Base-by-base conservation (phyloP, 192 early-diverging fungal species). In the Dimargaris verticillata region DNA sequence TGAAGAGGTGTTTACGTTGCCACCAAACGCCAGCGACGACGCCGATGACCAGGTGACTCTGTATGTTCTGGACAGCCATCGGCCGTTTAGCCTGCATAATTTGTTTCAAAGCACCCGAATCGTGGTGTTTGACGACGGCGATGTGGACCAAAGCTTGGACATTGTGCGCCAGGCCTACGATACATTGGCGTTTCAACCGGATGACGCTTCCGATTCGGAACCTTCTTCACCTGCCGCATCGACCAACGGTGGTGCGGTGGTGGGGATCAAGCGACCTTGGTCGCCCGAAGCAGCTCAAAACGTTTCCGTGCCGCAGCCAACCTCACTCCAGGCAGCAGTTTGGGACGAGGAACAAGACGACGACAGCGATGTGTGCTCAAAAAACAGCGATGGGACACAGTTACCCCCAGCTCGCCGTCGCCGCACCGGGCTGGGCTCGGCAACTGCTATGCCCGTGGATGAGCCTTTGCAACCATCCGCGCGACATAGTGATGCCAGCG, bases 71-170 rank as follows among this genome's bases (percentile, higher is more conserved):
- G 94, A 97, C 61, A 88, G 84, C 53, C 92, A 90, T 62, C 71
- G 94, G 48, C 94, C 94, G 20, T 74, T 89, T 28, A 86, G 93
- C 61, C 77, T 97, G 20, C 81, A 86, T 44, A 91, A 89, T 61
- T 65, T 93, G 14, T 90, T 80, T 62, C 76, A 78, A 65, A 75
- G 82, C 53, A 82, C 85, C 33, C 82, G 89, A 63, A 75, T 97
- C 12, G 79, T 83, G 51, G 83, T 92, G 22, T 74, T 95, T 67
- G 92, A 92, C 63, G 90, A 94, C 61, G 84, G 81, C n/a, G 85
- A 87, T 44, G 74, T 86, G 10, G 88, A 89, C 29, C 74, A 72
- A 33, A 74, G 81, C n/a, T 75, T 88, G 68, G 62, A 53, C 0
- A 75, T 80, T 29, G 65, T 92, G 28, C 75, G 79, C 26, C 66